Percentiles rank a stretch among this genome's conserved stretches.
These are phyloP conservation scores for Aureobasidium pullulans DNA, from an alignment of 2,329 filamentous ascomycete genomes.

Conservation along the genomic window DNA sequence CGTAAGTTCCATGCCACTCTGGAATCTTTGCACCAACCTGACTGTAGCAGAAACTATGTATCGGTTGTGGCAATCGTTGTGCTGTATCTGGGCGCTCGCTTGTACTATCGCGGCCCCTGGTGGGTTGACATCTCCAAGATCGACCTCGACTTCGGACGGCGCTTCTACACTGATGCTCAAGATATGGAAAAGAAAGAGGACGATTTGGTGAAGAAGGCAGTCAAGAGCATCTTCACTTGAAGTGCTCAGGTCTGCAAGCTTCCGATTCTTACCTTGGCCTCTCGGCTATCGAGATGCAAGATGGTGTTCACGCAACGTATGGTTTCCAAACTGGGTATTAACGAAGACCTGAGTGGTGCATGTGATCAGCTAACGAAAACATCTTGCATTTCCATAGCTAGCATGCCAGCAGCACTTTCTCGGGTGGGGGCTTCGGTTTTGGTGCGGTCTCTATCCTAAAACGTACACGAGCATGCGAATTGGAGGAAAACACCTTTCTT, in stretches of 20 bases:
- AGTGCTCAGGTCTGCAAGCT: no score
- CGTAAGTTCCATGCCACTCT: slow-evolving; percentile 14
- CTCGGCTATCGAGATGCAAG: no score
- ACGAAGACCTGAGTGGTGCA: no score
- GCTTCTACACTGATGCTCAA: slow-evolving; percentile 21
- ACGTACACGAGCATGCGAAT: background rate
- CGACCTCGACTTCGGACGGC: slow-evolving; percentile 29
- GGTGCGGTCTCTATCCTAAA: background rate
- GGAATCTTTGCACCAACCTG: no score
- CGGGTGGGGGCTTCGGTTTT: no score
- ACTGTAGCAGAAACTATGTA: slow-evolving; percentile 30
- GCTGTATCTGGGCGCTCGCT: slow-evolving; percentile 34
- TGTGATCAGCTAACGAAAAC: background rate
- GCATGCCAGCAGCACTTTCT: no score
- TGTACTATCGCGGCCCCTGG: slow-evolving; percentile 33
- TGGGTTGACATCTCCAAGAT: slow-evolving; percentile 29
- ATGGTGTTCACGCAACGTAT: no score
- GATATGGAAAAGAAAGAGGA: slow-evolving; percentile 13
- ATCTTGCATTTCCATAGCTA: background rate
- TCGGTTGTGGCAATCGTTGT: slow-evolving; percentile 37
- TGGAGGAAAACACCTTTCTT: background rate
- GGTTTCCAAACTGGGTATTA: no score
- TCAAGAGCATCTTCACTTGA: background rate
- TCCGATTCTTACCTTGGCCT: no score
- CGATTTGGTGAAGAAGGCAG: background rate